Percentiles rank a stretch among this genome's conserved stretches.
Conservation (phyloP, 2,329 filamentous ascomycete species). For the Arthrobotrys pseudoclavata region DNA sequence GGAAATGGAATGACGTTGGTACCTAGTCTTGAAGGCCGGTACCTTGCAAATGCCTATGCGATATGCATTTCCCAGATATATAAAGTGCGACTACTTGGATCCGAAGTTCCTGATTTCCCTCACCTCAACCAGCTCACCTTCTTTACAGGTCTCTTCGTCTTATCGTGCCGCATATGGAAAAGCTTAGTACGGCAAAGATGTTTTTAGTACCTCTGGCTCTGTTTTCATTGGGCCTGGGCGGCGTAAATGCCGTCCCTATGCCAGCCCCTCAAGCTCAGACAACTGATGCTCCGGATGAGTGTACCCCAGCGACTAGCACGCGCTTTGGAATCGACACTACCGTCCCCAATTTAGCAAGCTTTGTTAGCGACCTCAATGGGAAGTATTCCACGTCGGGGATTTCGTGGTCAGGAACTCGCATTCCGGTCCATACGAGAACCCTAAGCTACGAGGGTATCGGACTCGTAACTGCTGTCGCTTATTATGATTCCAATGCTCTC, state of each 20-base stretch:
- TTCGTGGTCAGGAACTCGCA: conserved; percentile 20
- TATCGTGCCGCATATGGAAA: conserved; percentile 4
- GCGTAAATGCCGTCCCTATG: conserved; percentile 19
- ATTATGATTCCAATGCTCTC: conserved; percentile 21
- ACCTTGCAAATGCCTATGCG: not conserved
- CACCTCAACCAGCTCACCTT: not conserved
- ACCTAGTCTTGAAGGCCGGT: not conserved
- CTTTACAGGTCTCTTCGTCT: not conserved
- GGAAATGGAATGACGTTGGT: not conserved
- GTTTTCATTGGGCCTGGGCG: conserved; percentile 2
- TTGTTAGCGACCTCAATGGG: conserved; percentile 18
- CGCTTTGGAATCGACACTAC: conserved; percentile 21
- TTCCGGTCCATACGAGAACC: conserved; percentile 18
- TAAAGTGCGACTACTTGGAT: not conserved
- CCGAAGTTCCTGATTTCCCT: not conserved
- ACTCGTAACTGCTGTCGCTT: conserved; percentile 10
- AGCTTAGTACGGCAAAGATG: conserved; percentile 1
- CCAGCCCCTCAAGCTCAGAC: conserved; percentile 17
- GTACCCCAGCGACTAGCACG: not conserved
- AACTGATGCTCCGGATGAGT: conserved; percentile 10
- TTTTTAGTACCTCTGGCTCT: conserved; percentile 14
- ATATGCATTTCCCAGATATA: not conserved
- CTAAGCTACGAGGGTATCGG: conserved; percentile 21
- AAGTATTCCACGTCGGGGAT: conserved; percentile 10
- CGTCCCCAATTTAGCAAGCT: conserved; percentile 3